phyloP scores from a whole-genome alignment of 306 rosid species.

The Rosa persica region DNA sequence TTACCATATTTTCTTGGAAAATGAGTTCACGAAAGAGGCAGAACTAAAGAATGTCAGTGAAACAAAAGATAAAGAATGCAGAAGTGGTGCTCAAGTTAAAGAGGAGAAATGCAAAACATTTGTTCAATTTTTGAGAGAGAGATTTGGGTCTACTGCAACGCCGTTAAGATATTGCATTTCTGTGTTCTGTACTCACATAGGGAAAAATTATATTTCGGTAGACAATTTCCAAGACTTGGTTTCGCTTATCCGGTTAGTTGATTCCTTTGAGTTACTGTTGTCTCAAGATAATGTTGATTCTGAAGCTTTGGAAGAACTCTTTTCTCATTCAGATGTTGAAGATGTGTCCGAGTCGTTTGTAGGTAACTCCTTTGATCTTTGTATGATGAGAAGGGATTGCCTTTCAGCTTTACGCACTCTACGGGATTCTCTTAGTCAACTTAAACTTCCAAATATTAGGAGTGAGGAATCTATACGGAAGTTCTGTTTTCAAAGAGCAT shows the following conservation, averaged over 20 bases:
- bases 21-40: conserved; percentile 30
- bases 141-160: conserved; percentile 33
- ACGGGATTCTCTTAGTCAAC: conserved; percentile 38
- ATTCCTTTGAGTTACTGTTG: conserved; percentile 41
- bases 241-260: conserved; percentile 27
- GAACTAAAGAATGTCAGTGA: conserved; percentile 10
- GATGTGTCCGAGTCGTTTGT: conserved; percentile 15
- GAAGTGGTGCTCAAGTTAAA: conserved; percentile 20
- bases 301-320: conserved; percentile 41
- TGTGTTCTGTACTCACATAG: conserved; percentile 50
- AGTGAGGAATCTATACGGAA: conserved; percentile 20
- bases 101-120: conserved; percentile 36
- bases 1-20: conserved; percentile 52
- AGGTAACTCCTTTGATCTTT: conserved; percentile 20
- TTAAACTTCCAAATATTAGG: conserved; percentile 41
- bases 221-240: conserved; percentile 34
- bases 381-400: conserved; percentile 38
- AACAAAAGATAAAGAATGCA: conserved; percentile 11
- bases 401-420: conserved; percentile 42
- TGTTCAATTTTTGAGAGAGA: conserved; percentile 50
- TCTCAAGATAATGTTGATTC: conserved; percentile 33
- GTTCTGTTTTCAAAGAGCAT: conserved; percentile 59
- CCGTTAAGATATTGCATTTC: conserved; percentile 41
- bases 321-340: conserved; percentile 28
- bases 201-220: conserved; percentile 42